Evolutionary conservation across 163 green algal species (phyloP).

Genomic region (Trebouxiophyceae sp.): DNA sequence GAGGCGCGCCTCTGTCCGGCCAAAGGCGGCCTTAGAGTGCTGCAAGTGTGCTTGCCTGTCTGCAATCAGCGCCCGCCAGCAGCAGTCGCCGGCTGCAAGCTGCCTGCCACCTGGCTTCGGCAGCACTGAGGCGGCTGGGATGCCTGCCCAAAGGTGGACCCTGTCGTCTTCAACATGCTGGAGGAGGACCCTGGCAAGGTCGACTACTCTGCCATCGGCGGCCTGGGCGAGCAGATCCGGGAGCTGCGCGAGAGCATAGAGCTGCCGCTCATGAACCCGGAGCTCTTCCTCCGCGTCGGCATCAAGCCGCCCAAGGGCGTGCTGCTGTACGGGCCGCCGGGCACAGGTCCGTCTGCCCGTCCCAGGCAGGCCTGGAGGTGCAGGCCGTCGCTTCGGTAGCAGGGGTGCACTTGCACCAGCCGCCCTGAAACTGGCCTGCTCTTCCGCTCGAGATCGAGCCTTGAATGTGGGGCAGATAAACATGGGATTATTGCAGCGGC

Average conservation of each 20-base stretch:
- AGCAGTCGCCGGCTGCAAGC: not conserved
- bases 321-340: constrained; percentile 95
- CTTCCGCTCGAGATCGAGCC: too few species aligned
- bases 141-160: constrained; percentile 76
- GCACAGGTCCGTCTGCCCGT: constrained; percentile 25
- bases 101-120: not conserved
- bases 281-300: constrained; percentile 95
- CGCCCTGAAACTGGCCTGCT: too few species aligned
- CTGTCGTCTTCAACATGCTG: constrained; percentile 99
- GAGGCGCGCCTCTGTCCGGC: too few species aligned
- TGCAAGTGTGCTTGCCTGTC: too few species aligned
- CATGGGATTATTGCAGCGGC: too few species aligned
- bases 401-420: too few species aligned
- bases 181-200: constrained; percentile 94
- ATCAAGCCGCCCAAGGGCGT: constrained; percentile 98
- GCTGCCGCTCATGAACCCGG: constrained; percentile 97
- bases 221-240: constrained; percentile 92
- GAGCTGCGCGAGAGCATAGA: constrained; percentile 95
- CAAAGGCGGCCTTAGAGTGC: too few species aligned
- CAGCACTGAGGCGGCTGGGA: not conserved
- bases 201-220: constrained; percentile 94
- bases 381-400: too few species aligned
- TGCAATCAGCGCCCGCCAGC: too few species aligned
- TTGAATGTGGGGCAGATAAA: too few species aligned
- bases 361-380: not conserved